Base-by-base conservation (phyloP, 352 stramenopile genomes). In the Thraustochytrium striatum region DNA sequence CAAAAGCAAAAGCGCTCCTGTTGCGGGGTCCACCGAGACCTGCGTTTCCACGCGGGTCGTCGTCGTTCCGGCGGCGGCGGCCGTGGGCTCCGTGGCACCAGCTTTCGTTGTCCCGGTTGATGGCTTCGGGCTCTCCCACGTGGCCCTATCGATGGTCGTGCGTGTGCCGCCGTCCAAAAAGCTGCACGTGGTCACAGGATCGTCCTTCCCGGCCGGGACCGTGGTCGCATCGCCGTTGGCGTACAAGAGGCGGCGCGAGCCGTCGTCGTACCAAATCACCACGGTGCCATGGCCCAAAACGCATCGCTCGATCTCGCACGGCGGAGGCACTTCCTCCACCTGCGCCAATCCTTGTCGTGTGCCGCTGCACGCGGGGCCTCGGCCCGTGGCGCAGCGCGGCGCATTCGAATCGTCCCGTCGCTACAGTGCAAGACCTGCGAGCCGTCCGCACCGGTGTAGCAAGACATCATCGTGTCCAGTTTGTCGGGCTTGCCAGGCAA, bases 401-500 rank as follows among this genome's bases (percentile, higher is more conserved):
- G 30, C 65, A 75, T 75, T 5, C 44, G 25, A 25, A 75, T 75
- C 32, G 19, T 13, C 19, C 65, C 65, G 3, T 75, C 52, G 25
- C 44, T 62, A 30, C 44, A 75, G 36, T 75, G 65, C 65, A 25
- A 3, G 2, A 75, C 5, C 8, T 35, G 65, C 43, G 68, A 33
- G 41, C 65, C 65, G 25, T 61, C n/a, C 28, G 65, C 43, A 43
- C 44, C 58, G 0, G 52, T 61, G 52, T 75, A 75, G 9, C 8
- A 21, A 8, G 65, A 75, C 9, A 21, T 30, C 44, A 75, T 75
- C 19, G 65, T 75, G 16, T 35, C 43, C 13, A 75, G 52, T 3
- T n/a, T n/a, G 52, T 75, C 65, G 13, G 65, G 65, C 36, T 75
- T 75, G 50, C 52, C 52, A 25, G 65, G 65, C 44, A 21, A 72